Base-by-base conservation (phyloP, 768 basidiomycete species). In the Boletus vinaceobasis region DNA sequence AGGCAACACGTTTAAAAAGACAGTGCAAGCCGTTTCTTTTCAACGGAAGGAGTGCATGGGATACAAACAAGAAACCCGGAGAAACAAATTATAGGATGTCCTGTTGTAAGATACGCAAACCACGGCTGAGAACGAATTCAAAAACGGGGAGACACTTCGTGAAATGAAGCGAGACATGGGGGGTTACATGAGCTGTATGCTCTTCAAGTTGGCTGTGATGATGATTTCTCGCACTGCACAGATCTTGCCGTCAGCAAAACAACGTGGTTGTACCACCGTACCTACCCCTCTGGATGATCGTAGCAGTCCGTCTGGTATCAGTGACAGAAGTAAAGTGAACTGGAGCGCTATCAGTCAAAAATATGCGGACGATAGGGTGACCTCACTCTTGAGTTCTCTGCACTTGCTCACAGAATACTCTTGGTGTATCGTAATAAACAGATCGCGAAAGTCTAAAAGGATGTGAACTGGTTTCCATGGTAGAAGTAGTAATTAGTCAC, bases 321-420 rank as follows among this genome's bases (percentile, higher is more conserved):
- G 85, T 90, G 46, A 92, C 90, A 49, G 87, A 80, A 10, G 90
- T 92, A 53, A 85, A 76, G 69, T 92, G 89, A 50, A 88, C 90
- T 92, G 58, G 37, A 35, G 21, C 0, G 15, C 14, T 7, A 26
- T 72, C 26, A 69, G 62, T 51, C 27, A 31, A 23, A 15, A 5
- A 23, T 2, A 14, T 38, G 13, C 11, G 0, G 2, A 42, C n/a
- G 33, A 37, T 8, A 15, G 33, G 42, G 23, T 43, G 17, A 31
- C 71, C 85, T 53, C 62, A 90, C 90, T 82, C 65, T 85, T 87
- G 15, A 88, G 71, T 57, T 89, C 88, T 31, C 90, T 83, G 39
- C 80, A 79, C 61, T 79, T 87, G 69, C 88, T 89, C 21, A 84
- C 83, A 31, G 88, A 80, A 58, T 75, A 78, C 15, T 80, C 74